phyloP scores from a whole-genome alignment of 169 alveolate genomes.

The Cryptosporidium muris region DNA sequence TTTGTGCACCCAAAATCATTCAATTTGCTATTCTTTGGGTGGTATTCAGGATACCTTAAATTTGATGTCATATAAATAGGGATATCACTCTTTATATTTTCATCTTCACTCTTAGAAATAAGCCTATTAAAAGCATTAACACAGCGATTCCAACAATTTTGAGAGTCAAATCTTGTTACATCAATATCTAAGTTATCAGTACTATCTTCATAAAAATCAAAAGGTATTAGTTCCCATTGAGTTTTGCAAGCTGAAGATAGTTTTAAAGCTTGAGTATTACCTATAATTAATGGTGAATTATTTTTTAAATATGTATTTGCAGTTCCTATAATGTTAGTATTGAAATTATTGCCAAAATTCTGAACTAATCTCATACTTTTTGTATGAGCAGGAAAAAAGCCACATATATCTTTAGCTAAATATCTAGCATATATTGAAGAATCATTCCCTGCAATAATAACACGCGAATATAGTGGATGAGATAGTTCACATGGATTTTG shows the following conservation, averaged over 20 bases:
- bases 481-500: background rate
- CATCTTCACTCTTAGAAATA: background rate
- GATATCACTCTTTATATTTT: no score
- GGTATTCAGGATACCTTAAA: background rate
- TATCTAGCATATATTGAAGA: conserved; percentile 1
- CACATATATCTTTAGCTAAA: background rate
- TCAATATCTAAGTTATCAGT: background rate
- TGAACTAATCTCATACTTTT: background rate
- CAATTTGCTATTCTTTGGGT: background rate
- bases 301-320: conserved; percentile 12
- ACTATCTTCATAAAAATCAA: conserved; percentile 34
- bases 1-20: background rate
- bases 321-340: background rate
- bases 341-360: no score
- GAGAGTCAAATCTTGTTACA: no score
- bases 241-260: conserved; percentile 47
- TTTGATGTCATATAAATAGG: conserved; percentile 5
- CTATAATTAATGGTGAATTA: background rate
- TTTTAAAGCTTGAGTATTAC: conserved; percentile 1
- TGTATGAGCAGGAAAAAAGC: conserved; percentile 30
- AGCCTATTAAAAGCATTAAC: conserved; percentile 1
- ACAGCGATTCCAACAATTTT: conserved; percentile 22
- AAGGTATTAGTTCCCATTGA: conserved; percentile 27
- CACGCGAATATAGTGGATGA: conserved; percentile 60
- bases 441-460: conserved; percentile 47